Base-by-base conservation (phyloP, 371 early-diverging fungal species). In the Rhizopus delemar region DNA sequence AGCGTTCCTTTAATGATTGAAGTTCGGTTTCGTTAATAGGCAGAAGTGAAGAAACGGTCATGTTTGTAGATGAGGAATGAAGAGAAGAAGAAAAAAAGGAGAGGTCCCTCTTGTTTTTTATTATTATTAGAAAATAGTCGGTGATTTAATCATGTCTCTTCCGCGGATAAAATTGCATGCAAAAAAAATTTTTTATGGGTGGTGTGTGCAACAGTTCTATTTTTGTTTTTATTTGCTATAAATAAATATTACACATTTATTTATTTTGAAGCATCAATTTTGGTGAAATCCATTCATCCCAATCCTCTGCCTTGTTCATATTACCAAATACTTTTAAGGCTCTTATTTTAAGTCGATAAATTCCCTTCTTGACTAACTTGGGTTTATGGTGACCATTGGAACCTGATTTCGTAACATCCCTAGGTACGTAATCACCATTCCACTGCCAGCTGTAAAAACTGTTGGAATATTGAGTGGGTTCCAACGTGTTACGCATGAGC, bases 1-100 rank as follows among this genome's bases (percentile, higher is more conserved):
- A 96, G 41, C 74, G 78, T 29, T 84, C 78, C 66, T 82, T 80
- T 33, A 93, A 73, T 3, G 77, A 66, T 65, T 75, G 59, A 39
- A 82, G 55, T 57, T 80, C 78, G 31, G 66, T 34, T 57, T 67
- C 62, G 36, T 56, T 67, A 34, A 22, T 22, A 22, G 22, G 22
- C 0, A 22, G 22, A 22, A 29, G 31, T 31, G 61, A 46, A 16
- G 71, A 60, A 33, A 66, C 45, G 36, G 55, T 74, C 69, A 75
- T 68, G 22, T 45, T 53, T 57, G 45, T 33, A 45, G 31, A 22
- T 61, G 29, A 46, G 29, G 49, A 53, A 13, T 22, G 55, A 38
- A 53, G 32, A 35, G 53, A 52, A 48, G 46, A 53, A 53, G 51
- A 28, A 11, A 46, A 36, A n/a, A 43, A 22, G 22, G 22, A 22